Base-by-base conservation (phyloP, 179 eudicot species). In the Corrigiola litoralis region DNA sequence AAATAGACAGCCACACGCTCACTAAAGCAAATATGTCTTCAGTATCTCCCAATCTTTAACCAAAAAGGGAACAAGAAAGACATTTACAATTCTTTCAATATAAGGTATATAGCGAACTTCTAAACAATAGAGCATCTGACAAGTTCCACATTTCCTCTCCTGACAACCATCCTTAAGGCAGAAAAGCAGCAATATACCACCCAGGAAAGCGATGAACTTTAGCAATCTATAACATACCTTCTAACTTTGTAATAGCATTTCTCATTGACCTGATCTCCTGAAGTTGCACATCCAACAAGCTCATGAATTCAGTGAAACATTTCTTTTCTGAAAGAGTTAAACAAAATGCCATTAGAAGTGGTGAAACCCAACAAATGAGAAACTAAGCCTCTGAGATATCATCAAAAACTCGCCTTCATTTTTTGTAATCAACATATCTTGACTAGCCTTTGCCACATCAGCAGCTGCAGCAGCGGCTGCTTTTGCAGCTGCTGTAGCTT, bases 401-500 rank as follows among this genome's bases (percentile, higher is more conserved):
- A 25, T 9, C 27, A 41, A 53, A 25, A 50, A 46, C 48, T 36
- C 66, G 85, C 99, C 97, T 83, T 91, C 97, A 47, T 64, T 77
- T 77, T 82, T 88, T 28, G 90, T 65, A 4, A 77, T 66, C 84
- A 86, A 61, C 96, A 95, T 91, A 54, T 91, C 97, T 73, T 86
- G 96, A 74, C 90, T 88, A 31, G 88, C 83, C 66, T 80, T 88
- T 14, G 97, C 97, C 61, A 88, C 88, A 74, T 88, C 97, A 72
- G 99, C 74, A 56, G 99, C 97, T 7, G 99, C 97, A 1, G 85
- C 82, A 1, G 97, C 96, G 7, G 97, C 97, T 50, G 95, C 81
- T 79, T 90, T 94, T 64, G 99, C 97, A 47, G 98, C 95, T 60
- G 96, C 89, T 4, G 95, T 78, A 50, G 95, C 85, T 85, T 91